Percentiles rank a stretch among this genome's conserved stretches.
phyloP scores from a whole-genome alignment of 768 basidiomycete genomes.

The Russula brevipes region DNA sequence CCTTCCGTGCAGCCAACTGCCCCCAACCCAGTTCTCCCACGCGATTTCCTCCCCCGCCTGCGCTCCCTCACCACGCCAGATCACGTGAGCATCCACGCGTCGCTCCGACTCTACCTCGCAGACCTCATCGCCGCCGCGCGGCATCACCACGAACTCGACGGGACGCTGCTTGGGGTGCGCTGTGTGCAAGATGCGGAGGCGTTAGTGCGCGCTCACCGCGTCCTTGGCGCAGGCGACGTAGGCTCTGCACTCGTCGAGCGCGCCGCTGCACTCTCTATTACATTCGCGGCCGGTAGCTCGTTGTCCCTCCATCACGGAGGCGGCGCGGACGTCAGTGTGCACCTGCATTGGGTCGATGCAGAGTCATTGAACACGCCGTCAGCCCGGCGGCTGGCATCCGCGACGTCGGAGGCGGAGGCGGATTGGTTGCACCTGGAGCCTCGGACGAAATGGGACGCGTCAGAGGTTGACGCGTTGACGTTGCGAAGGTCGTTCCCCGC shows the following conservation, averaged over 20 bases:
- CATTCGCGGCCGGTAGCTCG: conserved; percentile 8
- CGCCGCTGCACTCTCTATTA: conserved; percentile 22
- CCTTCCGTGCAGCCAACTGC: conserved; percentile 19
- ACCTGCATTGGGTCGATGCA: conserved; percentile 8
- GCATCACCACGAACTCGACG: conserved; percentile 65
- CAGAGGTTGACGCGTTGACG: conserved; percentile 71
- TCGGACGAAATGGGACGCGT: conserved; percentile 47
- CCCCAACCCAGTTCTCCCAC: conserved; percentile 26
- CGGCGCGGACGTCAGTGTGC: neutral
- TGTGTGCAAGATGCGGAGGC: conserved; percentile 60
- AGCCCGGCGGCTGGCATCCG: neutral
- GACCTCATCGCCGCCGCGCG: conserved; percentile 72
- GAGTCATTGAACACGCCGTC: neutral
- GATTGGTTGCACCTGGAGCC: conserved; percentile 26
- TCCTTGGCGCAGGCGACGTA: conserved; percentile 56
- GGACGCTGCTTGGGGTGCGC: conserved; percentile 56
- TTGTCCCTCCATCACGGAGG: neutral
- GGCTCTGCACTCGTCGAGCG: conserved; percentile 51
- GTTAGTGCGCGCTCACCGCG: conserved; percentile 60
- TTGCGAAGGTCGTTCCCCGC: conserved; percentile 67
- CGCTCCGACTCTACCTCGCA: conserved; percentile 57
- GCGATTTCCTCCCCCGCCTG: conserved; percentile 30
- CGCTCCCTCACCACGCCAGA: conserved; percentile 27
- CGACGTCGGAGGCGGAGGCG: neutral
- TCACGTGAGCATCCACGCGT: conserved; percentile 32